A percentile compares a stretch with the other conserved stretches of the same genome.
phyloP scores from a whole-genome alignment of 108 stramenopile genomes.

The Skeletonema marinoi region DNA sequence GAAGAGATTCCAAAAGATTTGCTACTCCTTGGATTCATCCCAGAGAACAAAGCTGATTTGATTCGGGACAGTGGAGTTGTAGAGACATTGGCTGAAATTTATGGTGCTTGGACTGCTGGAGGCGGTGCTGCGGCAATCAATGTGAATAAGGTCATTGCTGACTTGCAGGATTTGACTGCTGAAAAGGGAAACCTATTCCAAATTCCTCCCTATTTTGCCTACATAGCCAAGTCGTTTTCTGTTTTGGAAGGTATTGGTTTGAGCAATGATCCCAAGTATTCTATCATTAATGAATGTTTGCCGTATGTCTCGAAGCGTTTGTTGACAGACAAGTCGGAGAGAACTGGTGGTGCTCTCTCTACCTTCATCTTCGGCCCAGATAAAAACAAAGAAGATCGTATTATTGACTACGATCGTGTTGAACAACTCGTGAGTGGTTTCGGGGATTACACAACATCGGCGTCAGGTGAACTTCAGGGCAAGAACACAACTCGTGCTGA shows the following conservation, averaged over 20 bases:
- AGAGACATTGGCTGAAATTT: conserved; percentile 87
- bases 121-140: conserved; percentile 92
- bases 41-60: conserved; percentile 68
- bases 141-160: conserved; percentile 84
- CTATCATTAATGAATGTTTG: conserved; percentile 93
- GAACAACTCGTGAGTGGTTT: conserved; percentile 85
- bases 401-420: conserved; percentile 80
- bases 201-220: conserved; percentile 82
- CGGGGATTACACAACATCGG: conserved; percentile 75
- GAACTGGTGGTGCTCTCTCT: conserved; percentile 84
- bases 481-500: conserved; percentile 55
- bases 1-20: conserved; percentile 90
- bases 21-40: conserved; percentile 89
- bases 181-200: conserved; percentile 74
- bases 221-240: conserved; percentile 91
- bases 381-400: conserved; percentile 70
- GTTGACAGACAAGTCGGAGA: conserved; percentile 84
- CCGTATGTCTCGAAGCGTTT: conserved; percentile 93
- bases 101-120: conserved; percentile 84
- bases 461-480: conserved; percentile 61
- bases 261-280: conserved; percentile 87
- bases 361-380: conserved; percentile 94
- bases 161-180: conserved; percentile 86
- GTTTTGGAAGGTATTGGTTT: conserved; percentile 96
- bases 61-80: conserved; percentile 89